Evolutionary conservation across 768 basidiomycete species (phyloP).

Genomic region (Lactarius sp.): DNA sequence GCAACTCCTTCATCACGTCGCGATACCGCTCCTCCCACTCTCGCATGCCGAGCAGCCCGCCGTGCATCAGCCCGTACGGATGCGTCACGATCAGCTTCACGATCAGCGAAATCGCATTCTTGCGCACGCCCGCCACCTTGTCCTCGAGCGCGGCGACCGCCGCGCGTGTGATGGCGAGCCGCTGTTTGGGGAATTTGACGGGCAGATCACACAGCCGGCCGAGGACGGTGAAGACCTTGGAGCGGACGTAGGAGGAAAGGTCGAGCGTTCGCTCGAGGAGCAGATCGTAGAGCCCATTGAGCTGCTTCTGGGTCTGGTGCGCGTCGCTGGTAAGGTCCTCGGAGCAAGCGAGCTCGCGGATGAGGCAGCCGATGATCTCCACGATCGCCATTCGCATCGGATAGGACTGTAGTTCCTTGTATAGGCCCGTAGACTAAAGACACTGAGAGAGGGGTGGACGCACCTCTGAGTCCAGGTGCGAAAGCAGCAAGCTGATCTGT

Average conservation of each 20-base stretch:
- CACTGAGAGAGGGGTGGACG: slow-evolving; percentile 13
- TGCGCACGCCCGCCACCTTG: slow-evolving; percentile 85
- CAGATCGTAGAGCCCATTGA: slow-evolving; percentile 74
- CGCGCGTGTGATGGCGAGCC: slow-evolving; percentile 67
- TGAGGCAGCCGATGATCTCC: slow-evolving; percentile 82
- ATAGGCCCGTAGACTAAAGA: background rate
- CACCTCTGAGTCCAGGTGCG: slow-evolving; percentile 91
- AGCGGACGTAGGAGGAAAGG: slow-evolving; percentile 83
- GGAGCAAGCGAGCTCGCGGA: slow-evolving; percentile 67
- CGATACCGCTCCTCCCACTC: slow-evolving; percentile 75
- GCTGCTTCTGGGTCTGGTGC: slow-evolving; percentile 59
- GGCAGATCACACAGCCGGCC: slow-evolving; percentile 70
- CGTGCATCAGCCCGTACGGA: slow-evolving; percentile 81
- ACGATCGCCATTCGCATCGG: slow-evolving; percentile 95
- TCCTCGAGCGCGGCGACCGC: slow-evolving; percentile 82
- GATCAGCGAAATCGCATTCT: slow-evolving; percentile 72
- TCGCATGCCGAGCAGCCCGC: slow-evolving; percentile 66
- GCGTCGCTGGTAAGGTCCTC: slow-evolving; percentile 44
- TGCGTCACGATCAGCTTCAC: slow-evolving; percentile 77
- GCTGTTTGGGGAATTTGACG: slow-evolving; percentile 82
- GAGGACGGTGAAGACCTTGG: slow-evolving; percentile 77
- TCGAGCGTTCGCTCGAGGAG: slow-evolving; percentile 88
- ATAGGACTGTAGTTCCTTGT: slow-evolving; percentile 57
- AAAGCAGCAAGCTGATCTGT: slow-evolving; percentile 79
- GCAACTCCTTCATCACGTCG: slow-evolving; percentile 55